Evolutionary conservation across 2,329 filamentous ascomycete species (phyloP), one percentile per base, ranked within the genome.

Genomic region (Fusarium nurragi): DNA sequence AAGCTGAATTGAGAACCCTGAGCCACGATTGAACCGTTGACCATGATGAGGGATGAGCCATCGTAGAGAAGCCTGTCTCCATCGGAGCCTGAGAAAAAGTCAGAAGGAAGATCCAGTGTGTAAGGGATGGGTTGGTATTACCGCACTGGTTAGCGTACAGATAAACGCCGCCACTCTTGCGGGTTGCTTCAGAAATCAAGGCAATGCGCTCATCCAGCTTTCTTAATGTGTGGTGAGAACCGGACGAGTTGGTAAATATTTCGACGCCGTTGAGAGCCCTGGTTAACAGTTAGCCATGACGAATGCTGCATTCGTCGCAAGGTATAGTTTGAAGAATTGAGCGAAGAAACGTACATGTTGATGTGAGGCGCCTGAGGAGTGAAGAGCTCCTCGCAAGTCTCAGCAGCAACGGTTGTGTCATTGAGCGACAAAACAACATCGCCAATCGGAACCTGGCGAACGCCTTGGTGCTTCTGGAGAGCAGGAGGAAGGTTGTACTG

Each of bases 151-250:
- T 79, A 6, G 77, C 69, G 43, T 80, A 79, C 0, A 83, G 74
- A 66, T 88, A 88, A 11, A 88, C 78, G 22, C 86, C 86, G 5
- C 86, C 86, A 21, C 78, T 80, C 70, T 88, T 89, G 9, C 83
- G 78, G 0, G 90, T 92, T 1, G 87, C 88, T 67, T 91, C 84
- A 2, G 80, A 78, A 51, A 93, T 92, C 6, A 93, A 77, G 6
- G 86, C 82, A 25, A 93, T 77, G 3, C 88, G 79, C 0, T 80
- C 85, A 55, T 89, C 78, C 1, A 93, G 82, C 74, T 93, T 93
- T 18, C 88, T 80, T 10, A 92, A 77, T 67, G 88, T 84, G 18
- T 72, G 71, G n/a, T 78, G 76, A 12, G 70, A 73, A 16, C 71
- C 61, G 1, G 53, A 62, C 9, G 83, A 87, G 75, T 94, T 94